These are phyloP conservation scores for Acorus gramineus DNA, from an alignment of 106 monocot genomes.

Conservation along the genomic window DNA sequence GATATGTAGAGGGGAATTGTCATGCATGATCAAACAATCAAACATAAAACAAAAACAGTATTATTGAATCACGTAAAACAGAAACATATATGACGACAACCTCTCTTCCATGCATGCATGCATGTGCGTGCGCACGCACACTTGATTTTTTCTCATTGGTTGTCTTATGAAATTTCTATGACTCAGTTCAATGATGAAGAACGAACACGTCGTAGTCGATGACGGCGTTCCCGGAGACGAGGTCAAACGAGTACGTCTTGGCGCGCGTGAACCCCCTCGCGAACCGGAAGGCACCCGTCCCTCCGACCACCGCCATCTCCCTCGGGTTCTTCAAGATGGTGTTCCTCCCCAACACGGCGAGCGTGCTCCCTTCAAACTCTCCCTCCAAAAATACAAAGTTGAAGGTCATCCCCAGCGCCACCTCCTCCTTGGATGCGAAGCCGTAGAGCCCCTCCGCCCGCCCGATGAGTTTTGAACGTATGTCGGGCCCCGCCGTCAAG, in stretches of 20 bases:
- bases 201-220: neutral
- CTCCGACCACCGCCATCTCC: conserved; percentile 7
- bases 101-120: no score
- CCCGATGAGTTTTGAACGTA: conserved; percentile 13
- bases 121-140: no score
- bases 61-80: no score
- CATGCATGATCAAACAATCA: no score
- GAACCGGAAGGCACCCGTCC: conserved; percentile 8
- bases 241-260: neutral
- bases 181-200: neutral
- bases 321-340: neutral
- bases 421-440: neutral
- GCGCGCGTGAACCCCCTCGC: conserved; percentile 9
- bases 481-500: conserved; percentile 27
- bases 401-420: neutral
- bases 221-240: no score
- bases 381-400: conserved; percentile 18
- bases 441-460: conserved; percentile 29
- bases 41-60: no score
- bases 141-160: no score
- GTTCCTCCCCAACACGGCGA: conserved; percentile 17
- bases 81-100: no score
- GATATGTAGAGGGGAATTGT: no score
- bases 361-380: conserved; percentile 21
- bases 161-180: no score